These are phyloP conservation scores for Populus hybrid DNA, from an alignment of 441 rosid species.

Conservation along the genomic window DNA sequence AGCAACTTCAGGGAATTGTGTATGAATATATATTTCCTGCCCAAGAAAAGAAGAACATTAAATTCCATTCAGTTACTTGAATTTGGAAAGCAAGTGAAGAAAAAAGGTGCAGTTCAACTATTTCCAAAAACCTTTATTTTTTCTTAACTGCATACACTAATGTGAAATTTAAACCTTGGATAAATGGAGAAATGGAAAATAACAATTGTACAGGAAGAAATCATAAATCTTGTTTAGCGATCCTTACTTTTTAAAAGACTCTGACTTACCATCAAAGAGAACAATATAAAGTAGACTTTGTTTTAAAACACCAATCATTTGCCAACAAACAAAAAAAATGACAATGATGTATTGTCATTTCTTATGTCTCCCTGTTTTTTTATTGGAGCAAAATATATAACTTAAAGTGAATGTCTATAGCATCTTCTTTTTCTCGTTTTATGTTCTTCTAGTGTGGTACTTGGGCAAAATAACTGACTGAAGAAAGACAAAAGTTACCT, in stretches of 20 bases:
- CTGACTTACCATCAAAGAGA: neutral
- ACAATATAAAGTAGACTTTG: neutral
- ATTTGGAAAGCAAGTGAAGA: neutral
- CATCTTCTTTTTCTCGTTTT: neutral
- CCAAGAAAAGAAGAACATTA: neutral
- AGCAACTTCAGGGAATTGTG: conserved; percentile 48
- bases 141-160: neutral
- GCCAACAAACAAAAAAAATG: neutral
- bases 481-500: conserved; percentile 37
- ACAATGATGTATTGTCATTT: neutral
- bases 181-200: neutral
- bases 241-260: neutral
- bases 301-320: neutral
- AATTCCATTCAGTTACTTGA: neutral
- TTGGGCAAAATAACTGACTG: neutral
- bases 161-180: neutral
- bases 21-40: conserved; percentile 61
- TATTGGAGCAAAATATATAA: no score
- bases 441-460: neutral
- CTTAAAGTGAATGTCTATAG: neutral
- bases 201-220: neutral
- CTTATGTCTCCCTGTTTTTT: neutral
- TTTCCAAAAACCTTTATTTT: neutral
- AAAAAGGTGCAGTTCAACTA: neutral
- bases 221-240: neutral